Evolutionary conservation across 768 basidiomycete species (phyloP), one percentile per base, ranked within the genome.

Genomic region (Termitomyces sp.): DNA sequence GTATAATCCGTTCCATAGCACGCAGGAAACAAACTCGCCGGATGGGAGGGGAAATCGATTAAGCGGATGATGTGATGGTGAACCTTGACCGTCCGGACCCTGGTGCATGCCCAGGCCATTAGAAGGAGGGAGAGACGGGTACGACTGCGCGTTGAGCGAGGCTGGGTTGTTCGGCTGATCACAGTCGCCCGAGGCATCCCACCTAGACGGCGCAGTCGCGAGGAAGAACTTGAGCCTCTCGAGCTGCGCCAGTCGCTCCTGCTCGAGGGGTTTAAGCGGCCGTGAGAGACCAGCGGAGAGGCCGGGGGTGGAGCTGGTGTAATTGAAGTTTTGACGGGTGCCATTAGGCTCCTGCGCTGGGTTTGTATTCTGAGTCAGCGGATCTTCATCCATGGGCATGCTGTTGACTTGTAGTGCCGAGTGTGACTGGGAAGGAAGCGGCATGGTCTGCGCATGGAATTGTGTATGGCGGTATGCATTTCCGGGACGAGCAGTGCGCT

Each of bases 181-280:
- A 20, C 65, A 59, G 46, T 76, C 71, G 28, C 73, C 64, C 18
- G 73, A 63, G 0, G 74, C 66, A 66, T 84, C 83, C 92, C 91
- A 94, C 52, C 84, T 82, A 33, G 83, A 88, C 3, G 89, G 94
- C 8, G 90, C 93, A 12, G 91, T 92, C 16, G 91, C 90, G 49
- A 95, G 85, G 75, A 95, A 95, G 76, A 88, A 90, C 76, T 94
- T 94, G 74, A 95, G 89, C 22, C 86, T 75, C 67, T 95, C 91
- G 22, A 95, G 82, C 65, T 89, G 81, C n/a, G 84, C 83, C 45
- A 94, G 78, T 28, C 84, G 80, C 22, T 90, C 88, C 59, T 87
- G 84, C 71, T 93, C 91, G 54, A 82, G 76, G 1, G 81, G 69
- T 7, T 81, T 84, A 52, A 92, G 80, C 0, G 87, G 80, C n/a